A percentile compares a stretch with the other conserved stretches of the same genome.
Conservation (phyloP, 164 flowering plant genomes). For the Vitis riparia region DNA sequence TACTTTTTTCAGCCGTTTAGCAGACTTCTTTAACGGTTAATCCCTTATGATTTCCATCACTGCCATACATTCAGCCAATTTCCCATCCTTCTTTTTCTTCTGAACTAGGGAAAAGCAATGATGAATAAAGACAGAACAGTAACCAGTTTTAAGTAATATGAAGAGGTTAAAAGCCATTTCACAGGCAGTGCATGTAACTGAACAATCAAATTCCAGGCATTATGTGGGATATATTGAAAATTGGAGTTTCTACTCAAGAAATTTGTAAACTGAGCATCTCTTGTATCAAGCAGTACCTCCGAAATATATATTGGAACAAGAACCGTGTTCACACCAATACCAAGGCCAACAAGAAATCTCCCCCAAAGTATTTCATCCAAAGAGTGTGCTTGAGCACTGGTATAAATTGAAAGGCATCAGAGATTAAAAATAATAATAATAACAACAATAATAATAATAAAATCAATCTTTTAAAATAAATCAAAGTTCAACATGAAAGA, state of each 20-base stretch:
- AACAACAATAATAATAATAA: no score
- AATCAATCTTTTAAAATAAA: no score
- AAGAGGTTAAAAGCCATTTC: no score
- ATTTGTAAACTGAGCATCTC: neutral
- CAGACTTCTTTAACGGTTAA: neutral
- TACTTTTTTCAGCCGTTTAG: no score
- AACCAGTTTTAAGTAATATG: no score
- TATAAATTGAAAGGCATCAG: constrained; percentile 10
- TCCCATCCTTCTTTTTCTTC: neutral
- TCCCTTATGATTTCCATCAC: neutral
- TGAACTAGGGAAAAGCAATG: neutral
- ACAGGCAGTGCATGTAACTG: neutral
- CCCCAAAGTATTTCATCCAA: constrained; percentile 70
- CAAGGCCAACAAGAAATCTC: constrained; percentile 86
- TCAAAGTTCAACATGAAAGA: neutral
- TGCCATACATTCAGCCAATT: neutral
- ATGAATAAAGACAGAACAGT: neutral
- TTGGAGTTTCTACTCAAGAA: neutral
- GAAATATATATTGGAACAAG: constrained; percentile 84
- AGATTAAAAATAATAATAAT: neutral
- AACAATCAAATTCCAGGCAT: neutral
- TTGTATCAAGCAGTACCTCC: constrained; percentile 48
- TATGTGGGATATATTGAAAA: neutral
- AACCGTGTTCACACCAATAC: constrained; percentile 84
- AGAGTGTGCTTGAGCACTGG: constrained; percentile 83